Evolutionary conservation across 495 filamentous ascomycete species (phyloP), one percentile per base, ranked within the genome.

Genomic region (Aspergillus haitiensis): DNA sequence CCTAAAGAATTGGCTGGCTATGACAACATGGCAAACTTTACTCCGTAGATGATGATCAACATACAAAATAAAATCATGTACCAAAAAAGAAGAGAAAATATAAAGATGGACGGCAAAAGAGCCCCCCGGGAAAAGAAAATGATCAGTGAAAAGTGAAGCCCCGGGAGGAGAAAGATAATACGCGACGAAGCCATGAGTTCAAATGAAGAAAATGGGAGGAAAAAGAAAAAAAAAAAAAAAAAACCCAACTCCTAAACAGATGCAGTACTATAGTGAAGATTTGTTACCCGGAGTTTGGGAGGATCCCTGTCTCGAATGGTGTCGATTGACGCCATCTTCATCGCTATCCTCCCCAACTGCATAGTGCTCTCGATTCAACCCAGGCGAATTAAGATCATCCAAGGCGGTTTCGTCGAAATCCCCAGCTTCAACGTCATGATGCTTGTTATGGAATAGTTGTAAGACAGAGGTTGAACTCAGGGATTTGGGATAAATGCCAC

Each of bases 341-440:
- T 76, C 75, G 56, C 76, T 78, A 18, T 68, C 73, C 51, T 77
- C 75, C 0, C 76, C 77, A 8, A 80, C 73, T 11, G 73, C 68
- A 57, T 79, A 77, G 56, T 76, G 68, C n/a, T 75, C 74, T 45
- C 65, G 64, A n/a, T 75, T 66, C 31, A 70, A 9, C n/a, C 64
- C 68, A 32, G 74, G 71, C 7, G 73, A 75, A 49, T 88, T 83
- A 47, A 95, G 70, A 61, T 92, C 84, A 68, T 96, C 90, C 36
- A 97, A 67, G 70, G 96, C 90, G 44, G 82, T 82, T 73, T 97
- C 94, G 64, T 98, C 92, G 75, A 94, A 98, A 69, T 93, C 92
- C 11, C 79, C 88, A 13, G 89, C 88, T 72, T 96, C 92, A 35
- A 96, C 73, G 70, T 93, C 90, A 33, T 67, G 60, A 12, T 71